phyloP scores from a whole-genome alignment of 345 rosid genomes.

The Acer saccharum region DNA sequence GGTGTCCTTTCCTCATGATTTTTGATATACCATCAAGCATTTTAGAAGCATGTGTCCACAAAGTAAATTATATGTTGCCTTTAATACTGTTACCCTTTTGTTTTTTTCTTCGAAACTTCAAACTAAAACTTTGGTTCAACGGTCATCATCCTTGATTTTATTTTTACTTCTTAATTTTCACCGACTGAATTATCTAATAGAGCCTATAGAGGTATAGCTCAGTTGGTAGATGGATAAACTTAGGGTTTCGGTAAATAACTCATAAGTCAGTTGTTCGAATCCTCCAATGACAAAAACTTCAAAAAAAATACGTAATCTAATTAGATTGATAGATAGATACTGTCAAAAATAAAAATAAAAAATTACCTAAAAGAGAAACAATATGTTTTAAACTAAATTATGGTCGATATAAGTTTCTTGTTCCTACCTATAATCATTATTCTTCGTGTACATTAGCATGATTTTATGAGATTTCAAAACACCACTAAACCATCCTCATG shows the following conservation, averaged over 20 bases:
- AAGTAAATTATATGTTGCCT: slow-evolving; percentile 6
- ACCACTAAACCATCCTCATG: neutral
- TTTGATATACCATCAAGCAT: slow-evolving; percentile 2
- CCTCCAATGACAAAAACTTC: too few relatives aligned
- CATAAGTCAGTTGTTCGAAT: too few relatives aligned
- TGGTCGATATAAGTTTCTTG: neutral
- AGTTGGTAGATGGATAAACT: too few relatives aligned
- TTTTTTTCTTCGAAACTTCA: neutral
- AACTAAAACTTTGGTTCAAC: neutral
- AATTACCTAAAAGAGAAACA: too few relatives aligned
- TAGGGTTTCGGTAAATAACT: too few relatives aligned
- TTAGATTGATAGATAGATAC: too few relatives aligned
- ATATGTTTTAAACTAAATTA: neutral
- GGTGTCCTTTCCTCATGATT: slow-evolving; percentile 14
- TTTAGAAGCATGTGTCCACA: slow-evolving; percentile 1
- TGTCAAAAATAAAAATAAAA: too few relatives aligned
- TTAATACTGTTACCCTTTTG: neutral
- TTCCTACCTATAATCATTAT: neutral
- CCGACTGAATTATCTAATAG: neutral
- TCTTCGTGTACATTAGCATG: neutral
- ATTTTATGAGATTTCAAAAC: neutral
- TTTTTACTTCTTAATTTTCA: neutral
- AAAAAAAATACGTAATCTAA: too few relatives aligned
- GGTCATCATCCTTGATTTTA: neutral
- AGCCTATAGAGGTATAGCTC: too few relatives aligned